Conservation (phyloP, 2,329 filamentous ascomycete genomes). For the Tricladium varicosporioides region DNA sequence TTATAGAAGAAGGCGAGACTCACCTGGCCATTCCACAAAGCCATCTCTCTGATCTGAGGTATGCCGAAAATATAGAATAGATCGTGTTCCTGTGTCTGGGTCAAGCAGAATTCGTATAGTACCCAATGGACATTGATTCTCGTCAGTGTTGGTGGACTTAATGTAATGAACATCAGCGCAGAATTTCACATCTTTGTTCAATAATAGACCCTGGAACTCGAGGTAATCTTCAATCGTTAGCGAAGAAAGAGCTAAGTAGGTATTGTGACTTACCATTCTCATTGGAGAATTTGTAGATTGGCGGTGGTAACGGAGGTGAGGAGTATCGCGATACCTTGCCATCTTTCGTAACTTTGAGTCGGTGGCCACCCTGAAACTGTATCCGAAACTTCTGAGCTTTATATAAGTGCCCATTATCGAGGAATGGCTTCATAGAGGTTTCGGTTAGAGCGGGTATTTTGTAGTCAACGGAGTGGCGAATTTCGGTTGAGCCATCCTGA, state of each 20-base stretch:
- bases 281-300: constrained; percentile 22
- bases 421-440: constrained; percentile 26
- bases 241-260: neutral
- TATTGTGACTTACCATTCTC: constrained; percentile 12
- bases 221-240: constrained; percentile 13
- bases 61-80: constrained; percentile 23
- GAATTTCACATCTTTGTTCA: constrained; percentile 18
- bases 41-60: constrained; percentile 17
- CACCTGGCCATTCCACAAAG: constrained; percentile 26
- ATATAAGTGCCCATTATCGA: constrained; percentile 22
- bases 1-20: neutral
- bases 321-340: constrained; percentile 7
- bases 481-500: constrained; percentile 14
- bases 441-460: constrained; percentile 7
- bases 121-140: constrained; percentile 13
- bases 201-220: constrained; percentile 18
- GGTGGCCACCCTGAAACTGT: constrained; percentile 22
- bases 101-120: constrained; percentile 25
- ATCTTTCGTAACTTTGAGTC: constrained; percentile 17
- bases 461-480: constrained; percentile 20
- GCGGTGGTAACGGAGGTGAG: neutral
- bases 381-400: constrained; percentile 17
- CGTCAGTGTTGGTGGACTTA: constrained; percentile 13
- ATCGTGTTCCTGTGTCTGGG: constrained; percentile 7
- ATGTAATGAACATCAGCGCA: constrained; percentile 16